Evolutionary conservation across 1,284 basidiomycete genomes (phyloP), one percentile per base, ranked within the genome.

Genomic region (Malassezia yamatoensis): DNA sequence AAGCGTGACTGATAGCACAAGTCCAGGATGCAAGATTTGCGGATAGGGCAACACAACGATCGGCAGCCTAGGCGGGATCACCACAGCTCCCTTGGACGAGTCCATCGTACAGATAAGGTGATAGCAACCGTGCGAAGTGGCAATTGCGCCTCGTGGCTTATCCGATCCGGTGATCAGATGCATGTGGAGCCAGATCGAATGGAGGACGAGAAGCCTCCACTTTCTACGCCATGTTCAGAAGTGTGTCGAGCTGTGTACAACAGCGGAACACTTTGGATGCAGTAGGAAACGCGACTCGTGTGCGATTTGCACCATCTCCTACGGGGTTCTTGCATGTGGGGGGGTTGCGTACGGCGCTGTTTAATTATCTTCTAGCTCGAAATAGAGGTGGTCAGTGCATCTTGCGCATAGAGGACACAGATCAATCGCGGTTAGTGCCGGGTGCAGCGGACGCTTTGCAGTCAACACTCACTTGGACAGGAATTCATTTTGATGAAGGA

Each of bases 291-390:
- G 41, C 24, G 13, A 39, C 43, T 20, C 70, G 79, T 48, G 68
- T 98, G 8, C 85, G 93, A 7, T 98, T 99, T 75, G 93, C 93
- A 0, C 93, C 94, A 0, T 96, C 93, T 0, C 94, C 94, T 0
- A 99, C 94, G 0, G 93, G 94, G 2, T 82, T 85, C 44, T 79
- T 98, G 1, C 93, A 98, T 76, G 83, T 99, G 1, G 93, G 93
- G 1, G 93, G 94, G 0, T 81, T 99, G n/a, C 79, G 94, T 16
- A 98, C 91, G 46, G 94, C 91, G 0, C 79, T 98, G 3, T 91
- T 91, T 78, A 98, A 98, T 73, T 82, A 96, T 69, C 77, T 96
- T 0, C 84, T 86, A 55, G 87, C 90, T 1, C 81, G 81, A 64
- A 88, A 87, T 69, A 79, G 83, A 29, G 83, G 82, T 2, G 91